Conservation (phyloP, 768 basidiomycete genomes). For the Leucosporidium yakuticum region DNA sequence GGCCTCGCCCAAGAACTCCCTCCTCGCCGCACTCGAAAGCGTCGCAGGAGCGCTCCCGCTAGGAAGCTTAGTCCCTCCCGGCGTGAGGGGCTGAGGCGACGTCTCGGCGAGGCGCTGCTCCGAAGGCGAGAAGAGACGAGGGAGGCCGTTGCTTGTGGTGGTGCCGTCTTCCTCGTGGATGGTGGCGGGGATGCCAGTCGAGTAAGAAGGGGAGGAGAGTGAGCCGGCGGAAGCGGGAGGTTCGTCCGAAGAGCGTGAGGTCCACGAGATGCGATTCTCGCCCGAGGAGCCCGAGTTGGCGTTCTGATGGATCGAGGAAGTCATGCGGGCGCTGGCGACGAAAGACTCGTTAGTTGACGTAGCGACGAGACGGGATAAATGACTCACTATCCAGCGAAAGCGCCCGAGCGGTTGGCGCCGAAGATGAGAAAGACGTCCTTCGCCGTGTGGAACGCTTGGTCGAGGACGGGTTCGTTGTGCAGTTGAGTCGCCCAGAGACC, state of each 20-base stretch:
- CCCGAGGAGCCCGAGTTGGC: no score
- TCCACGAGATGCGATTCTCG: no score
- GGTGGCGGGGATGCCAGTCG: conserved; percentile 1
- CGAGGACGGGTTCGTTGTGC: conserved; percentile 57
- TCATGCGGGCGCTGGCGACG: conserved; percentile 49
- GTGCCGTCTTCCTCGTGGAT: conserved; percentile 33
- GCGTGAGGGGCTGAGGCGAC: conserved; percentile 10
- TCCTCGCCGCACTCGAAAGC: no score
- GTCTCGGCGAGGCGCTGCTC: conserved; percentile 32
- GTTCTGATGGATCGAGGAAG: no score
- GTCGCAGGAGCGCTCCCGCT: no score
- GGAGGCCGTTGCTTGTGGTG: conserved; percentile 9
- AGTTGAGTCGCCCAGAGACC: conserved; percentile 87
- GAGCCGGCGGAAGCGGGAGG: no score
- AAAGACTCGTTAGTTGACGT: no score
- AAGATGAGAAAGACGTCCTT: conserved; percentile 83
- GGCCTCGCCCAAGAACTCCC: no score
- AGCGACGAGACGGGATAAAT: conserved; percentile 50
- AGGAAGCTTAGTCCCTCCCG: not conserved
- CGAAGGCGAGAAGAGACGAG: conserved; percentile 35
- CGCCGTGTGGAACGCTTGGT: conserved; percentile 85
- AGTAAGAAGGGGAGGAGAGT: no score
- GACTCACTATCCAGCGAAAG: conserved; percentile 75
- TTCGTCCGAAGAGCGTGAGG: no score
- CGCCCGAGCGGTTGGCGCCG: conserved; percentile 86